Evolutionary conservation across 1,284 basidiomycete species (phyloP), one percentile per base, ranked within the genome.

Genomic region (Boletus hoseneyae): DNA sequence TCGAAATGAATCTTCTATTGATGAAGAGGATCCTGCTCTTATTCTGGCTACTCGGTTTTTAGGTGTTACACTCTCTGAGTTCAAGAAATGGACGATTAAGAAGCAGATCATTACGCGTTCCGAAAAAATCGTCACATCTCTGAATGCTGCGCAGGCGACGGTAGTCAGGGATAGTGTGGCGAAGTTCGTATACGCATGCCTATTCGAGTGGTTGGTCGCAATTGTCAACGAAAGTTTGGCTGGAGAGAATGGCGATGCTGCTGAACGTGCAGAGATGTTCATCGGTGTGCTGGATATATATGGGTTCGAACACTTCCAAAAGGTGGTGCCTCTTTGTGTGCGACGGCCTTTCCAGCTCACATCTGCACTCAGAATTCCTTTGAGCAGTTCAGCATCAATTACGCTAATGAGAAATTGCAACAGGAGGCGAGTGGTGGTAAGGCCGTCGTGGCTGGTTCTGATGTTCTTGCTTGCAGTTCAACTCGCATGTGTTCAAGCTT

Each of bases 371-470:
- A 89, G 87, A 97, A 97, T 71, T 97, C 93, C 10, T 99, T 98
- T 66, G 97, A 99, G 70, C 97, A 99, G 73, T 99, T 99, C 73
- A 97, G 95, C 70, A 99, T 99, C 76, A 99, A 99, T 69, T 99
- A 98, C 69, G 97, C 97, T 40, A 99, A 99, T 64, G 97, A 99
- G 72, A 98, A 99, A 68, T 70, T 97, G 30, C 94, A 97, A 61
- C 94, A 97, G 68, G 92, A 96, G 80, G 91, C 90, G 58, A 33
- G 68, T 56, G 30, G 16, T 41, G n/a, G 10, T 25, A n/a, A 16
- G 13, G 19, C 36, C 16, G 16, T 34, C 6, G 16, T 39, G 45
- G 32, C 18, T 15, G 12, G 12, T 40, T 48, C 55, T 69, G 32
- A 70, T 63, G 29, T 32, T 55, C 45, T 47, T 47, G 30, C 45